These are phyloP conservation scores for Monilinia aucupariae DNA, from an alignment of 2,329 filamentous ascomycete genomes.

Conservation along the genomic window DNA sequence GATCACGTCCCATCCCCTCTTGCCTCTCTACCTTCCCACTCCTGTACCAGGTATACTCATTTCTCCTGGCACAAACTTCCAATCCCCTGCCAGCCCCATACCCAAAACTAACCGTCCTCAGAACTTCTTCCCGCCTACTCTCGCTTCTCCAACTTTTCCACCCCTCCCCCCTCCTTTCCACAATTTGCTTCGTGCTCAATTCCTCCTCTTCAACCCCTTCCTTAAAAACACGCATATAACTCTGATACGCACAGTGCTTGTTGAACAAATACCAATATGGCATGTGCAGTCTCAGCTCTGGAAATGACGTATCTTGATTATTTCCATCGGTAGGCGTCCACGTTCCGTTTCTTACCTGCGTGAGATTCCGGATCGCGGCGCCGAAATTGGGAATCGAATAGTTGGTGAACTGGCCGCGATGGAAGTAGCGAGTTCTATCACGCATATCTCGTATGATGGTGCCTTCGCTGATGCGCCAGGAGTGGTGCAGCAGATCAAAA, in stretches of 20 bases:
- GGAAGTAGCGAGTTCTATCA: background rate
- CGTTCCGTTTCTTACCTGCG: background rate
- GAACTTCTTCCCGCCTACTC: background rate
- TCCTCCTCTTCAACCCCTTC: background rate
- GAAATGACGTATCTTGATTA: background rate
- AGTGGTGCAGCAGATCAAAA: background rate
- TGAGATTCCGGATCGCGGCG: background rate
- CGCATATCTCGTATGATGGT: background rate
- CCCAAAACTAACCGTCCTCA: background rate
- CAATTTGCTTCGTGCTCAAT: background rate
- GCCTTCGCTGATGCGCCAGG: conserved; percentile 5
- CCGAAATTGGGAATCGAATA: background rate
- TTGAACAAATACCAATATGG: background rate
- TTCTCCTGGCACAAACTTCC: conserved; percentile 3
- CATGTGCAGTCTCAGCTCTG: background rate
- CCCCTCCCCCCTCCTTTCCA: background rate
- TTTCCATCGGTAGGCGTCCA: background rate
- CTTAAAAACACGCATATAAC: background rate
- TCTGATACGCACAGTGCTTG: conserved; percentile 3
- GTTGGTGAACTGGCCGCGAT: background rate
- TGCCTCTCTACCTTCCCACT: background rate
- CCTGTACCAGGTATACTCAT: background rate
- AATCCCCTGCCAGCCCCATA: background rate
- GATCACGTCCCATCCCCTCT: background rate
- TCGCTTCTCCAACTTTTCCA: background rate